A percentile compares a stretch with the other conserved stretches of the same genome.
These are phyloP conservation scores for Acanthamoeba lugdunensis DNA, from an alignment of 208 protist genomes.

Conservation along the genomic window DNA sequence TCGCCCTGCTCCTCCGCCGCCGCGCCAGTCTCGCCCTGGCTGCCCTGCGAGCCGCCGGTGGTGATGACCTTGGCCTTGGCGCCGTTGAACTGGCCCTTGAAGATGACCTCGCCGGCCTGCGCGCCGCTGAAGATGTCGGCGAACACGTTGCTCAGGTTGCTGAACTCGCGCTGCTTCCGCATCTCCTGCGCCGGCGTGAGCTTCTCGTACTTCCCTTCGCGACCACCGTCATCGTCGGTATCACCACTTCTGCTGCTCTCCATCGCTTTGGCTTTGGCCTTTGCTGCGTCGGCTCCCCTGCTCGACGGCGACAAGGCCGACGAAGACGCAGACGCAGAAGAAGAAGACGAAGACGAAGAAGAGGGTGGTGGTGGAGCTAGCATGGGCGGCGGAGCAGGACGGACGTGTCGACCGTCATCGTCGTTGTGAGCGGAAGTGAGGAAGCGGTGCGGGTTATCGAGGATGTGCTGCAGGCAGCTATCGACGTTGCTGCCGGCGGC, in stretches of 20 bases:
- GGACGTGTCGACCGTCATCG: neutral
- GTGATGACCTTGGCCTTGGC: slow-evolving; percentile 29
- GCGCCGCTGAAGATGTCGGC: slow-evolving; percentile 50
- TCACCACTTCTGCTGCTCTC: neutral
- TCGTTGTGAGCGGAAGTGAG: neutral
- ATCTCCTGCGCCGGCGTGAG: neutral
- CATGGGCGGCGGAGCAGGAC: neutral
- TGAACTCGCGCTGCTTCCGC: slow-evolving; percentile 11
- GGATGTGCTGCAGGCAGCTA: slow-evolving; percentile 38
- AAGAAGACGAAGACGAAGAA: neutral
- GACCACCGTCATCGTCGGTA: neutral
- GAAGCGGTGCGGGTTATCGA: slow-evolving; percentile 8
- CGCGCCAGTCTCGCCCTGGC: neutral
- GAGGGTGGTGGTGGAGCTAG: neutral
- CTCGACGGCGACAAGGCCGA: neutral
- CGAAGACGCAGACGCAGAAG: neutral
- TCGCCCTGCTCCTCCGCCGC: neutral
- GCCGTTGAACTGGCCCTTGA: slow-evolving; percentile 30
- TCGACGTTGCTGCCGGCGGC: neutral
- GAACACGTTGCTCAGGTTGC: slow-evolving; percentile 38
- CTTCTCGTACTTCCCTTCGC: slow-evolving; percentile 51
- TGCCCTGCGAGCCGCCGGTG: neutral
- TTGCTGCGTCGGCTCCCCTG: neutral
- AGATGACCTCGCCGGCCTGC: slow-evolving; percentile 30
- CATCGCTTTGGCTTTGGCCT: neutral